Evolutionary conservation across 23 red algal genomes (phyloP).

Genomic region (Cyanidiococcus yangmingshanensis): DNA sequence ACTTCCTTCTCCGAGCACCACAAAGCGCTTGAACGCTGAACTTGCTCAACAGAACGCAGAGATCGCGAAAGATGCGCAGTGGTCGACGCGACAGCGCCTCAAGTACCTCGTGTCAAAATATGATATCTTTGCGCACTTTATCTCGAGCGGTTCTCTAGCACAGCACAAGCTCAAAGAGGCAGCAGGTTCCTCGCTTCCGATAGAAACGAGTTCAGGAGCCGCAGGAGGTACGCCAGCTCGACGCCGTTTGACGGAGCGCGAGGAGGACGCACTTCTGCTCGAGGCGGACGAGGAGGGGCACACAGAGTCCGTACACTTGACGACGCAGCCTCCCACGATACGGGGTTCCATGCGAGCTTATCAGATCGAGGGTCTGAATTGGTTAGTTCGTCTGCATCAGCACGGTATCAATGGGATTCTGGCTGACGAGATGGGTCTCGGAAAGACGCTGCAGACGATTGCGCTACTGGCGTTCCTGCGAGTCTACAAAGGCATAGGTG

Average conservation of each 20-base stretch:
- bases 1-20: background rate
- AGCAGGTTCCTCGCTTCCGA: background rate
- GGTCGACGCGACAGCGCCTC: constrained; percentile 21
- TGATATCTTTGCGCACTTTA: constrained; percentile 80
- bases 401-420: constrained; percentile 93
- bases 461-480: constrained; percentile 76
- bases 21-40: background rate
- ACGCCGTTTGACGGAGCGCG: constrained; percentile 88
- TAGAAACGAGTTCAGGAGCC: background rate
- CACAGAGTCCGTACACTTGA: constrained; percentile 54
- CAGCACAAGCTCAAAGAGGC: constrained; percentile 5
- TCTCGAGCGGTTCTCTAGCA: constrained; percentile 29
- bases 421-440: constrained; percentile 98
- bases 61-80: background rate
- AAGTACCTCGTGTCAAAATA: constrained; percentile 78
- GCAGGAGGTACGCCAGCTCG: background rate
- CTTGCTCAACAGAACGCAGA: background rate
- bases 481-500: constrained; percentile 66
- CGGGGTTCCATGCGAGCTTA: constrained; percentile 76
- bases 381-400: constrained; percentile 75
- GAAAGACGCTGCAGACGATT: constrained; percentile 97
- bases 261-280: constrained; percentile 91
- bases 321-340: constrained; percentile 66
- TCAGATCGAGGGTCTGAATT: constrained; percentile 97
- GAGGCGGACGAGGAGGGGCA: constrained; percentile 36